These are phyloP conservation scores for Obelidium mucronatum DNA, from an alignment of 192 early-diverging fungal genomes.

Conservation along the genomic window DNA sequence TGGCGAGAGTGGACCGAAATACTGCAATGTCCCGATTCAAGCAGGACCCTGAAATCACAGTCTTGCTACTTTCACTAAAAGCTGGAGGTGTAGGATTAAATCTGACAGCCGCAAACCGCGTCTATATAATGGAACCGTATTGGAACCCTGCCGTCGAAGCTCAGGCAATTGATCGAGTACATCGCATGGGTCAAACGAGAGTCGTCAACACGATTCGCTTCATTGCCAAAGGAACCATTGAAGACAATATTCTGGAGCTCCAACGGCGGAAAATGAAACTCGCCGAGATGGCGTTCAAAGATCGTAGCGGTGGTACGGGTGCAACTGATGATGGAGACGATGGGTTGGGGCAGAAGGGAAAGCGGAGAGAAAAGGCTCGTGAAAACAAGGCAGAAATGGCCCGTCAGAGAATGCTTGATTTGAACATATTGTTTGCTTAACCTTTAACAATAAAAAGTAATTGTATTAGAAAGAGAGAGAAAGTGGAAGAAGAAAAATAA, in stretches of 20 bases:
- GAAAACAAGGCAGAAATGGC: slow-evolving; percentile 33
- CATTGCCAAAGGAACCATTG: slow-evolving; percentile 60
- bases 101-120: slow-evolving; percentile 57
- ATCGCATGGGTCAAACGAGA: slow-evolving; percentile 63
- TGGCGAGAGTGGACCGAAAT: slow-evolving; percentile 61
- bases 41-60: slow-evolving; percentile 49
- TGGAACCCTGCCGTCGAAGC: slow-evolving; percentile 71
- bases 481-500: no score
- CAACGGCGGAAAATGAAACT: slow-evolving; percentile 57
- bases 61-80: slow-evolving; percentile 65
- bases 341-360: slow-evolving; percentile 30
- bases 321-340: slow-evolving; percentile 24
- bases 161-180: slow-evolving; percentile 67
- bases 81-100: slow-evolving; percentile 71
- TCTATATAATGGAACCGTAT: slow-evolving; percentile 65
- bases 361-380: slow-evolving; percentile 31
- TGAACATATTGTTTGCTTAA: slow-evolving; percentile 38
- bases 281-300: slow-evolving; percentile 53
- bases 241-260: slow-evolving; percentile 58
- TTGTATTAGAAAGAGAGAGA: background rate
- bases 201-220: slow-evolving; percentile 57
- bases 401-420: slow-evolving; percentile 36
- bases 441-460: no score
- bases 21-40: slow-evolving; percentile 67
- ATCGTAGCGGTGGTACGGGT: slow-evolving; percentile 14